These are phyloP conservation scores for Kondoa subrosea DNA, from an alignment of 768 basidiomycete species.

Conservation along the genomic window DNA sequence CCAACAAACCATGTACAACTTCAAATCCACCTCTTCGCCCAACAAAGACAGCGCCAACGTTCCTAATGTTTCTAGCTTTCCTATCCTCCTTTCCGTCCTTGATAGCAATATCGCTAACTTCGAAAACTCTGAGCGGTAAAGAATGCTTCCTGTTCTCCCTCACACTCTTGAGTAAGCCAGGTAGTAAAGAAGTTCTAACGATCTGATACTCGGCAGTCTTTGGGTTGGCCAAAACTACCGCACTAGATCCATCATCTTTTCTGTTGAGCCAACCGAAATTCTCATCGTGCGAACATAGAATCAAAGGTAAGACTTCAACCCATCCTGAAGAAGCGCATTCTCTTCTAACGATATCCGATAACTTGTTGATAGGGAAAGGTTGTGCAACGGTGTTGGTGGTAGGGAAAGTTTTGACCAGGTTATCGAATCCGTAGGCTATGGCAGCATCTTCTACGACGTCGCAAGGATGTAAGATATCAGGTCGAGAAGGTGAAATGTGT, in stretches of 20 bases:
- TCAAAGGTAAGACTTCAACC: constrained; percentile 86
- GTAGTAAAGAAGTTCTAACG: constrained; percentile 84
- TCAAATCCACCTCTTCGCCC: constrained; percentile 91
- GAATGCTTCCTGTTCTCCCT: constrained; percentile 90
- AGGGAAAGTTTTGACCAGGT: constrained; percentile 79
- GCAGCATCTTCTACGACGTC: constrained; percentile 98
- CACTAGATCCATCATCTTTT: constrained; percentile 58
- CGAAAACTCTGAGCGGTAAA: constrained; percentile 82
- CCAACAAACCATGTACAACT: constrained; percentile 82
- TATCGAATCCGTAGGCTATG: constrained; percentile 95
- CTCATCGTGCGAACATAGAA: constrained; percentile 93
- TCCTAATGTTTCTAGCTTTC: constrained; percentile 70
- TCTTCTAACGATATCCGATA: constrained; percentile 67
- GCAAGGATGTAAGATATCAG: constrained; percentile 94
- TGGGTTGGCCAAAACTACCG: constrained; percentile 85
- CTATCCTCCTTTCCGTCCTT: constrained; percentile 64
- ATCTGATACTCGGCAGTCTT: constrained; percentile 97
- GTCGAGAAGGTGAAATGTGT: constrained; percentile 77
- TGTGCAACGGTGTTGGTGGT: constrained; percentile 86
- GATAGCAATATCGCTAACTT: constrained; percentile 79
- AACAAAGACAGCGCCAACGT: constrained; percentile 83
- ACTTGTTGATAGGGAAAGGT: constrained; percentile 69
- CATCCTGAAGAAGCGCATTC: constrained; percentile 94
- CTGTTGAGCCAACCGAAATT: constrained; percentile 90
- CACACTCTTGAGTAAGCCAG: constrained; percentile 87